Percentiles rank a stretch among this genome's conserved stretches.
These are phyloP conservation scores for Sphaerulina musiva DNA, from an alignment of 2,329 filamentous ascomycete genomes.

Conservation along the genomic window DNA sequence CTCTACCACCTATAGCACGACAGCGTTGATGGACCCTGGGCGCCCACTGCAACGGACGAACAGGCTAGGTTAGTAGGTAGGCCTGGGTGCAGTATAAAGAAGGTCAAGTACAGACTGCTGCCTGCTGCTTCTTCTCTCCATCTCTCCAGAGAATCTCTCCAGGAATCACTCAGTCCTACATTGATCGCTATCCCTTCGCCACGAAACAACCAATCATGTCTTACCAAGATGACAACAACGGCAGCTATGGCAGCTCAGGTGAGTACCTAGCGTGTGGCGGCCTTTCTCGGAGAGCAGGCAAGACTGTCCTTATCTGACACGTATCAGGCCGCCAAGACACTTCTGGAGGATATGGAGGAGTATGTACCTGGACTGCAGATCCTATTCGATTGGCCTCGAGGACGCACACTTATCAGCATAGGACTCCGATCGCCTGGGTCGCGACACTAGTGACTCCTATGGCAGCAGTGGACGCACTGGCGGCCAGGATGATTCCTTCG, in stretches of 20 bases:
- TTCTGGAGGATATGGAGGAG: slow-evolving; percentile 12
- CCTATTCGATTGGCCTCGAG: slow-evolving; percentile 7
- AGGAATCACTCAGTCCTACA: background rate
- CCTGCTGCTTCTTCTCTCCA: too few relatives aligned
- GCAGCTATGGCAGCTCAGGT: slow-evolving; percentile 11
- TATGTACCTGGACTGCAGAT: slow-evolving; percentile 9
- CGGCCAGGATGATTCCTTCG: slow-evolving; percentile 10
- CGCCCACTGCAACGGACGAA: too few relatives aligned
- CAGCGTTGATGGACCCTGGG: too few relatives aligned
- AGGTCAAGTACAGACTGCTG: too few relatives aligned
- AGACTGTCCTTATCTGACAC: slow-evolving; percentile 8
- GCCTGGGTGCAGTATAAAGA: too few relatives aligned
- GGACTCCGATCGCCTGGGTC: background rate
- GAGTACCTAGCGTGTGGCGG: background rate
- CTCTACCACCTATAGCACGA: too few relatives aligned
- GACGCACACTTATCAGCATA: slow-evolving; percentile 15
- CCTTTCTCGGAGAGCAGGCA: background rate
- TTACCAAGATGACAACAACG: slow-evolving; percentile 14
- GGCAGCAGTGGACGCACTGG: background rate
- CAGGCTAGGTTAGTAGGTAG: too few relatives aligned
- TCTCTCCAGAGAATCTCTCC: background rate
- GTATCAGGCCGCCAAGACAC: slow-evolving; percentile 12
- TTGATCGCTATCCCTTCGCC: background rate
- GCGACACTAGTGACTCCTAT: slow-evolving; percentile 2
- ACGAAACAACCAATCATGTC: slow-evolving; percentile 13